A percentile compares a stretch with the other conserved stretches of the same genome.
phyloP scores from a whole-genome alignment of 2,329 filamentous ascomycete species.

The Fusarium equiseti region DNA sequence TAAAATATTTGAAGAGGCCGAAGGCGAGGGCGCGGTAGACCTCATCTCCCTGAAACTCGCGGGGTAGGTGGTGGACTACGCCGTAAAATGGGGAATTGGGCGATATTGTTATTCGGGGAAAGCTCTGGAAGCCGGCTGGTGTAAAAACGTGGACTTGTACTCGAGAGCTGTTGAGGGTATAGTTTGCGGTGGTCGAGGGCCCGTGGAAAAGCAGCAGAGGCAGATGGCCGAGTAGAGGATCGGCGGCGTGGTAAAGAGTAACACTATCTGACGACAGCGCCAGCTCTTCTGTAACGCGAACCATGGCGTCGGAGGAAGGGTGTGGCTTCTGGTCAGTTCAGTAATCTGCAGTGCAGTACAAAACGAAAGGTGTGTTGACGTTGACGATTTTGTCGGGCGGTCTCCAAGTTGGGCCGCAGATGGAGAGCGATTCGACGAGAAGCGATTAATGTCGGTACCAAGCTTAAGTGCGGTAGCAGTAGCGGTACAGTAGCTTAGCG shows the following conservation, averaged over 20 bases:
- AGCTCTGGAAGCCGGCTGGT: constrained; percentile 88
- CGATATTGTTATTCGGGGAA: constrained; percentile 90
- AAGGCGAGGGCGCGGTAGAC: constrained; percentile 91
- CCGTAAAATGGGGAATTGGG: constrained; percentile 92
- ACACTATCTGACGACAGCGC: constrained; percentile 84
- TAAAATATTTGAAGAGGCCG: constrained; percentile 93
- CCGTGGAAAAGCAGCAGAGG: constrained; percentile 93
- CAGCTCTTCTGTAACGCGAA: constrained; percentile 82
- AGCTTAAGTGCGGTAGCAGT: constrained; percentile 5
- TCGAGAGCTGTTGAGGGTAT: constrained; percentile 87
- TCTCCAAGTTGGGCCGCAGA: constrained; percentile 46
- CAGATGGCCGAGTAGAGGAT: constrained; percentile 83
- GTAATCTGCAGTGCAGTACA: constrained; percentile 23
- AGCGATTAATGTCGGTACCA: not conserved
- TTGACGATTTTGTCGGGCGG: constrained; percentile 28
- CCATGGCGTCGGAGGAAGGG: constrained; percentile 71
- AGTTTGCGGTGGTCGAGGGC: constrained; percentile 88
- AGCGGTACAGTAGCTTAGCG: constrained; percentile 11
- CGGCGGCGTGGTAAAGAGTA: constrained; percentile 88
- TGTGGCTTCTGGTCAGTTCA: constrained; percentile 6
- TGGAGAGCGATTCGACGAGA: constrained; percentile 35
- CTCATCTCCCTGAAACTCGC: constrained; percentile 96
- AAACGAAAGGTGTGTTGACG: constrained; percentile 36
- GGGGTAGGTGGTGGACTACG: constrained; percentile 88
- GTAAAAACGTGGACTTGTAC: constrained; percentile 95